Percentiles rank a stretch among this genome's conserved stretches.
These are phyloP conservation scores for Tricholomella constricta DNA, from an alignment of 768 basidiomycete genomes.

Conservation along the genomic window DNA sequence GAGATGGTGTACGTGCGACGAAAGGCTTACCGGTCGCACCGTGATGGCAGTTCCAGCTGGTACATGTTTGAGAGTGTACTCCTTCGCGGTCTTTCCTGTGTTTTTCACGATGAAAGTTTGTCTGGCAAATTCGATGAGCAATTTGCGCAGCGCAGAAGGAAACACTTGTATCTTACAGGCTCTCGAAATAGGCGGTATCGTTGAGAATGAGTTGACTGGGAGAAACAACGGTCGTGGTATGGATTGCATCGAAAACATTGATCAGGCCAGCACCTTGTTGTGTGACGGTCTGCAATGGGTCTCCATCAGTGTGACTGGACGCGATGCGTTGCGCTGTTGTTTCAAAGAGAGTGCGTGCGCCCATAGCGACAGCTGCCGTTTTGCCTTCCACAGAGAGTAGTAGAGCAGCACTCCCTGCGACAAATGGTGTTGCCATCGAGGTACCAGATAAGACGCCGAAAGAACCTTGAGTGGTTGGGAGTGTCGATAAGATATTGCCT, in stretches of 20 bases:
- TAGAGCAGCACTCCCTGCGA: slow-evolving; percentile 48
- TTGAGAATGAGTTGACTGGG: slow-evolving; percentile 64
- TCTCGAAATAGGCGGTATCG: slow-evolving; percentile 58
- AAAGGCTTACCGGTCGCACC: slow-evolving; percentile 37
- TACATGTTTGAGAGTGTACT: slow-evolving; percentile 50
- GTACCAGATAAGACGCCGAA: slow-evolving; percentile 46
- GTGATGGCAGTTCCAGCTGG: slow-evolving; percentile 60
- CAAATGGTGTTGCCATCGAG: slow-evolving; percentile 47
- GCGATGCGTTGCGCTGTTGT: slow-evolving; percentile 47
- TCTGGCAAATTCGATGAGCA: slow-evolving; percentile 25
- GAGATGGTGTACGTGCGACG: not conserved
- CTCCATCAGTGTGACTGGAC: slow-evolving; percentile 47
- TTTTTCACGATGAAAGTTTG: slow-evolving; percentile 57
- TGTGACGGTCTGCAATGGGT: slow-evolving; percentile 51
- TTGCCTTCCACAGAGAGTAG: slow-evolving; percentile 43
- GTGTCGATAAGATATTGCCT: slow-evolving; percentile 50
- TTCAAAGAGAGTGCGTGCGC: slow-evolving; percentile 45
- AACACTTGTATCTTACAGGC: slow-evolving; percentile 32
- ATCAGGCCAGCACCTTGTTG: slow-evolving; percentile 60
- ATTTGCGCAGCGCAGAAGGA: slow-evolving; percentile 2
- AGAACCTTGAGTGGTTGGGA: slow-evolving; percentile 40
- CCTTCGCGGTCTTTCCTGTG: slow-evolving; percentile 41
- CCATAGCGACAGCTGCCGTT: slow-evolving; percentile 22
- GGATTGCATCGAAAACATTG: slow-evolving; percentile 59
- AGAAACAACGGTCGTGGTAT: slow-evolving; percentile 50